These are phyloP conservation scores for Scenedesmus sp. DNA, from an alignment of 163 green algal species.

Conservation along the genomic window DNA sequence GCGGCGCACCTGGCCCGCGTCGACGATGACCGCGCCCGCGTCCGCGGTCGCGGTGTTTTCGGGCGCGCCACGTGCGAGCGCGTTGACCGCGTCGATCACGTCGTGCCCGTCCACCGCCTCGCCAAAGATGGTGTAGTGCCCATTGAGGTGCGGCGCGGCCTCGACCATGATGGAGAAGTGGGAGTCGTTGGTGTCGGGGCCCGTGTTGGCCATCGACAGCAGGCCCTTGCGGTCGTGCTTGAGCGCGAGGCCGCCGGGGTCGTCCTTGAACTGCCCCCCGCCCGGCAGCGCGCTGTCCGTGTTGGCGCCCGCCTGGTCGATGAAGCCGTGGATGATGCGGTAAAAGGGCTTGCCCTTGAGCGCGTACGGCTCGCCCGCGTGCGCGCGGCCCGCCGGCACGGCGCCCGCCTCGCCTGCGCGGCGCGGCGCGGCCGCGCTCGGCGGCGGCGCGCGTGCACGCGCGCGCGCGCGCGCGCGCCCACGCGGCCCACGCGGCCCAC, in stretches of 20 bases:
- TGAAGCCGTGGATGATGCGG: slow-evolving; percentile 88
- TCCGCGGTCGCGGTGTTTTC: slow-evolving; percentile 70
- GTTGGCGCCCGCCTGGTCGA: slow-evolving; percentile 73
- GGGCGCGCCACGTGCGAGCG: slow-evolving; percentile 56
- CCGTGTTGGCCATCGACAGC: slow-evolving; percentile 85
- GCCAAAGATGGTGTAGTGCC: slow-evolving; percentile 82
- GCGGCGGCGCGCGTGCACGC: no score
- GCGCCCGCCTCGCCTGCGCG: slow-evolving; percentile 63
- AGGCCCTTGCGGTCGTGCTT: slow-evolving; percentile 79
- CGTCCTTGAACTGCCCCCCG: slow-evolving; percentile 80
- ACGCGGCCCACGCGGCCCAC: no score
- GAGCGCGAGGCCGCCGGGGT: slow-evolving; percentile 79
- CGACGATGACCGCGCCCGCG: slow-evolving; percentile 66
- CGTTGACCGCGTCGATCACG: slow-evolving; percentile 68
- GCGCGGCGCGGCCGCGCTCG: no score
- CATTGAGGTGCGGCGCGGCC: slow-evolving; percentile 80
- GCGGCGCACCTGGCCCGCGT: slow-evolving; percentile 65
- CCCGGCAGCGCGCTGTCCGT: slow-evolving; percentile 77
- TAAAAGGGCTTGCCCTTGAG: slow-evolving; percentile 80
- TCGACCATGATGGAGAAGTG: slow-evolving; percentile 91
- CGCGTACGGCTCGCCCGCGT: slow-evolving; percentile 59
- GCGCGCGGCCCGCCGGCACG: slow-evolving; percentile 58
- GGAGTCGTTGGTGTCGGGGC: slow-evolving; percentile 83
- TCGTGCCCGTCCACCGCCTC: slow-evolving; percentile 74
- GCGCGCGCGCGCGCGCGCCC: no score